A percentile compares a stretch with the other conserved stretches of the same genome.
Evolutionary conservation across 257 asterid genomes (phyloP).

Genomic region (Rauvolfia tetraphylla): DNA sequence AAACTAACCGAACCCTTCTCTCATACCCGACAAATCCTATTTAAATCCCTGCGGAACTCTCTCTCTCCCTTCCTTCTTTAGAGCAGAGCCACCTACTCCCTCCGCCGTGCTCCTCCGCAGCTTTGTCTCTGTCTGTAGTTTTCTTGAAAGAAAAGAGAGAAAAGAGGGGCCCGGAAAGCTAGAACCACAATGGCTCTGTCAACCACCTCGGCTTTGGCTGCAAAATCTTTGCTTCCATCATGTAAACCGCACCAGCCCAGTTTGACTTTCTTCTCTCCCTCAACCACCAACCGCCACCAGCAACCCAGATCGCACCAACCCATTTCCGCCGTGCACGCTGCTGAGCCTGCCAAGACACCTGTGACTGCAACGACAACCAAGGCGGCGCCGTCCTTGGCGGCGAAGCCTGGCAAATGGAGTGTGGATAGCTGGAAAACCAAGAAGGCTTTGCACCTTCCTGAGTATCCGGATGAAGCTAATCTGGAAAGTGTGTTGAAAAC

Average conservation of each 20-base stretch:
- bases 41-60: slow-evolving; percentile 8
- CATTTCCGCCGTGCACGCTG: slow-evolving; percentile 64
- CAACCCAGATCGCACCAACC: slow-evolving; percentile 37
- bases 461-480: slow-evolving; percentile 60
- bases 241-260: slow-evolving; percentile 22
- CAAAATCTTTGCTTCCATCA: slow-evolving; percentile 45
- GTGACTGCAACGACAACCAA: slow-evolving; percentile 19
- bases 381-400: slow-evolving; percentile 20
- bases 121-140: slow-evolving; percentile 12
- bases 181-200: slow-evolving; percentile 44
- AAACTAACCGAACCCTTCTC: slow-evolving; percentile 3
- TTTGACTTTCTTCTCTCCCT: slow-evolving; percentile 23
- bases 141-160: not conserved
- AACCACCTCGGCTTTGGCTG: slow-evolving; percentile 46
- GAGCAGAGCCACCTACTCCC: not conserved
- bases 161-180: not conserved
- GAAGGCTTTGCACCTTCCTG: slow-evolving; percentile 78
- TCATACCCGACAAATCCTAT: not conserved
- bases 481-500: slow-evolving; percentile 53
- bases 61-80: not conserved
- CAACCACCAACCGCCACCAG: slow-evolving; percentile 19
- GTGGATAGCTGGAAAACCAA: slow-evolving; percentile 62
- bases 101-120: slow-evolving; percentile 8
- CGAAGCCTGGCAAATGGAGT: slow-evolving; percentile 40
- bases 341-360: slow-evolving; percentile 67